Evolutionary conservation across 371 early-diverging fungal genomes (phyloP), one percentile per base, ranked within the genome.

Genomic region (Actinomortierella ambigua): DNA sequence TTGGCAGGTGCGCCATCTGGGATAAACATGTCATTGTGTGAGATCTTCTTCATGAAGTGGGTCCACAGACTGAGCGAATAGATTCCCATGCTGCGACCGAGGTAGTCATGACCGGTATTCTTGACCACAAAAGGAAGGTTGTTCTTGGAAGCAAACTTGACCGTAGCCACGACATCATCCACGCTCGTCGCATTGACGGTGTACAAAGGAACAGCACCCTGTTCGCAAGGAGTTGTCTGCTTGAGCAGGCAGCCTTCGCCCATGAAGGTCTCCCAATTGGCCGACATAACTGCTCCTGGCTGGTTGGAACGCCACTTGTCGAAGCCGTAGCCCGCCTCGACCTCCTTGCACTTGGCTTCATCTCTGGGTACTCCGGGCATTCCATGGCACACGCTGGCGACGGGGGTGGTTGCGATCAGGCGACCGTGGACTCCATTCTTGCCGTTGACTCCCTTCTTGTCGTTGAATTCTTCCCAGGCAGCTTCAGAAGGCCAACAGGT

Each of bases 31-130:
- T n/a, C n/a, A n/a, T 49, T 40, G 48, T 58, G 63, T 15, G 49
- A 58, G 26, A 77, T 75, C 3, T 52, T 41, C 20, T 65, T 60
- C 26, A 81, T 48, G 44, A 68, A 28, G 43, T 77, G 76, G 4
- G 67, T 73, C 78, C 78, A 77, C 26, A 81, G 51, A 8, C 57
- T 62, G 48, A 81, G 53, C 13, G 79, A 59, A 18, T 63, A 60
- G 2, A 69, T 51, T 15, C 69, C 76, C 3, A 63, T 66, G 46
- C 63, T 65, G 23, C 75, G 73, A 2, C 79, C 79, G 7, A 59
- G 28, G 41, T 29, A 69, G 50, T 77, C 77, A 54, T 81, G 79
- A 13, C 81, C 81, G 3, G 81, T 65, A 52, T 76, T 78, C 50
- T 76, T 76, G 48, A 81, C 75, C 22, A 67, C 73, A 17, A 81